phyloP scores from a whole-genome alignment of 208 protist species.

The Crithidia sp. region DNA sequence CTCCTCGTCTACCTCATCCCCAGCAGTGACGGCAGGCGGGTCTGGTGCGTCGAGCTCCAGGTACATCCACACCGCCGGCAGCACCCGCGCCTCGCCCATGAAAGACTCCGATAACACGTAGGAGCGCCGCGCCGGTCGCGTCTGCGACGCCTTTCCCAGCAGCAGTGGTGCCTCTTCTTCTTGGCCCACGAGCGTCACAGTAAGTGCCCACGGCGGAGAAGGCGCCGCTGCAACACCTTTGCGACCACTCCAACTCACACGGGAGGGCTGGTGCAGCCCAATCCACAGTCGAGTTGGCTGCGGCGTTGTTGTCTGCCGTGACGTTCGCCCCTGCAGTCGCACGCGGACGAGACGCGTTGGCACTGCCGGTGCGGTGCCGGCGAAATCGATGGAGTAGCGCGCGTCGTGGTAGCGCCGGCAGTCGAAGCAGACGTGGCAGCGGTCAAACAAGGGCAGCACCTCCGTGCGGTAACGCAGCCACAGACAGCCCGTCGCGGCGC shows the following conservation, averaged over 20 bases:
- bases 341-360: constrained; percentile 48
- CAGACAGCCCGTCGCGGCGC: constrained; percentile 32
- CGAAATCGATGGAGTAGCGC: constrained; percentile 46
- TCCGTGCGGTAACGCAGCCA: constrained; percentile 49
- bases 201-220: constrained; percentile 35
- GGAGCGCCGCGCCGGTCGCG: constrained; percentile 20
- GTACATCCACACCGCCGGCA: constrained; percentile 75
- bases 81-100: constrained; percentile 43
- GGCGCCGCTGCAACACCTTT: not conserved
- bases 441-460: constrained; percentile 43
- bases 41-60: constrained; percentile 50
- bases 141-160: not conserved
- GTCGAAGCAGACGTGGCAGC: constrained; percentile 70
- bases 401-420: constrained; percentile 68
- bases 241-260: not conserved
- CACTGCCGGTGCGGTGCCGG: constrained; percentile 25
- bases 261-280: constrained; percentile 58
- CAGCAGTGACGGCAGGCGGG: not conserved
- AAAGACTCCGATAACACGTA: constrained; percentile 66
- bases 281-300: constrained; percentile 57
- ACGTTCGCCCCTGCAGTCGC: constrained; percentile 18
- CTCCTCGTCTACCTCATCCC: not conserved
- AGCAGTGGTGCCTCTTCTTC: constrained; percentile 23
- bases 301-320: not conserved
- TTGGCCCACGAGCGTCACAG: constrained; percentile 46